Percentiles rank a stretch among this genome's conserved stretches.
Evolutionary conservation across 225 moss, liverwort and hornwort genomes (phyloP).

Genomic region (Rhytidiadelphus loreus): DNA sequence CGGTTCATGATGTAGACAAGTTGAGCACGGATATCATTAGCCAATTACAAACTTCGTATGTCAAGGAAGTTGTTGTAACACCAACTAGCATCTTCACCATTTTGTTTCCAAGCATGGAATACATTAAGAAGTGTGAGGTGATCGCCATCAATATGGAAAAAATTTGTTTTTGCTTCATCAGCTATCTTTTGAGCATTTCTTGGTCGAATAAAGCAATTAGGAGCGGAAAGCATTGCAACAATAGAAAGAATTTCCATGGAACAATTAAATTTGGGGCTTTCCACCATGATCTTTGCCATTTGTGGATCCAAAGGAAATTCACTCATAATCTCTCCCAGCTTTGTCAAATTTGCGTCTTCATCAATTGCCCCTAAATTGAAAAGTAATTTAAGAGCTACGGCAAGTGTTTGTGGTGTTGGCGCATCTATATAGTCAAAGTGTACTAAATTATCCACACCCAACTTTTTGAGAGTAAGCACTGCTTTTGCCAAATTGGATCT

Average conservation of each 20-base stretch:
- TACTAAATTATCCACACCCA: conserved; percentile 38
- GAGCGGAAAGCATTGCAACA: neutral
- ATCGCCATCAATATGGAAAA: conserved; percentile 51
- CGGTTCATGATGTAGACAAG: conserved; percentile 44
- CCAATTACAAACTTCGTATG: conserved; percentile 26
- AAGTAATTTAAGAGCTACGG: conserved; percentile 28
- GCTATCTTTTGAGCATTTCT: conserved; percentile 47
- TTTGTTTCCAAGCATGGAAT: conserved; percentile 50
- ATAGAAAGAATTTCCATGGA: neutral
- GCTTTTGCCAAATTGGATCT: conserved; percentile 32
- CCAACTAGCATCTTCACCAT: conserved; percentile 30
- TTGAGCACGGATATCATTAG: conserved; percentile 37
- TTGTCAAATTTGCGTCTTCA: neutral
- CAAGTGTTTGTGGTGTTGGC: conserved; percentile 22
- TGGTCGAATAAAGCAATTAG: conserved; percentile 64
- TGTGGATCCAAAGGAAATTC: conserved; percentile 36
- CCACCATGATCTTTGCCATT: conserved; percentile 43
- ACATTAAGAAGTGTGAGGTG: conserved; percentile 62
- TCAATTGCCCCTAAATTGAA: conserved; percentile 30
- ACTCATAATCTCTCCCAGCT: neutral
- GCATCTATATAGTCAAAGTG: conserved; percentile 54
- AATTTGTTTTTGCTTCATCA: conserved; percentile 34
- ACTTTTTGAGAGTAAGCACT: conserved; percentile 27
- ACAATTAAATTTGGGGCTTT: conserved; percentile 32
- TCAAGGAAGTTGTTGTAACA: conserved; percentile 54